These are phyloP conservation scores for Colletotrichum filicis DNA, from an alignment of 2,329 filamentous ascomycete genomes.

Conservation along the genomic window DNA sequence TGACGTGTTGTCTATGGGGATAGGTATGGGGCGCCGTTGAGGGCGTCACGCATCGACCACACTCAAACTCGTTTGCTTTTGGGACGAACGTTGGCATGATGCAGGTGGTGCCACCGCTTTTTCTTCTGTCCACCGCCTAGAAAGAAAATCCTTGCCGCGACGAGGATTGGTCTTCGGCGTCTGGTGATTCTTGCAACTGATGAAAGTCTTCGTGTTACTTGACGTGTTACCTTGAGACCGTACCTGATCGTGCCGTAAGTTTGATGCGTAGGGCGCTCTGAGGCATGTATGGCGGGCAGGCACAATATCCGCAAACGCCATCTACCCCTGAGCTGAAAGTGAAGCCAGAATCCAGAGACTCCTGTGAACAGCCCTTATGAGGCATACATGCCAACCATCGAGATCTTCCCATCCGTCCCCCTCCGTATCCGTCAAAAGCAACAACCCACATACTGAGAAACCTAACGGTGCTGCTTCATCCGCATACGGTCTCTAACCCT, in stretches of 20 bases:
- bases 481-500: neutral
- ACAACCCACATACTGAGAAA: neutral
- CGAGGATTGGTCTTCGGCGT: neutral
- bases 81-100: neutral
- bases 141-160: neutral
- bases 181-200: neutral
- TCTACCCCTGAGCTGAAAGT: neutral
- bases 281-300: neutral
- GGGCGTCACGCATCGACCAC: slow-evolving; percentile 16
- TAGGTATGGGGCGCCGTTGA: neutral
- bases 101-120: rapidly evolving
- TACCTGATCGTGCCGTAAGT: neutral
- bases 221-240: rapidly evolving
- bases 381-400: neutral
- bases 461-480: neutral
- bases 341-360: neutral
- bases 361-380: neutral
- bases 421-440: neutral
- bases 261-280: neutral
- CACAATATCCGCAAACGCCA: neutral
- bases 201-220: too few relatives aligned
- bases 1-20: neutral
- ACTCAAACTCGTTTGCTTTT: slow-evolving; percentile 17
- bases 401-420: neutral
- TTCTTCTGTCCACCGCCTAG: neutral